Evolutionary conservation across 305 asterid species (phyloP).

Genomic region (Galium porrigens): DNA sequence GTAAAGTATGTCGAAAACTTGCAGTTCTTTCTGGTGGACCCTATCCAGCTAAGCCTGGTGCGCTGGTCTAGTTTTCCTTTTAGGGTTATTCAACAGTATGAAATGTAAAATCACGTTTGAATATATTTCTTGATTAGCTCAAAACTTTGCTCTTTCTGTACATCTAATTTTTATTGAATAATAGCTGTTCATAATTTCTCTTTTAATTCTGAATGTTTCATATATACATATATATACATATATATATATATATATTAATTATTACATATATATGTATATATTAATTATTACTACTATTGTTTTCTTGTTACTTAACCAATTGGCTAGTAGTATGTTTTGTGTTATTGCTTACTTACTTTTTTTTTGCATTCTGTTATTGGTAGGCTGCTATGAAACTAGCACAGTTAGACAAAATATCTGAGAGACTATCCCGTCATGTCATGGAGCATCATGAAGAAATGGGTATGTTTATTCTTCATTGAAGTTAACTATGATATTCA

Average conservation of each 20-base stretch:
- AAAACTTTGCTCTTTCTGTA: background rate
- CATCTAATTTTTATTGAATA: background rate
- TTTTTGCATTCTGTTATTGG: constrained; percentile 30
- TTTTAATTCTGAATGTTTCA: background rate
- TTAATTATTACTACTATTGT: background rate
- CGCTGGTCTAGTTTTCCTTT: background rate
- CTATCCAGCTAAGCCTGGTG: background rate
- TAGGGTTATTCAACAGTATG: background rate
- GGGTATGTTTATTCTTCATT: constrained; percentile 47
- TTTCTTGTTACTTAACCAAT: background rate
- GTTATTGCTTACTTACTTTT: constrained; percentile 18
- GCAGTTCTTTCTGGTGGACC: background rate
- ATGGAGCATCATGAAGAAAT: constrained; percentile 98
- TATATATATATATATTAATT: too few species aligned
- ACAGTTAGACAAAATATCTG: constrained; percentile 78
- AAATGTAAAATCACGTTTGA: background rate
- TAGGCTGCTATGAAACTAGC: constrained; percentile 85
- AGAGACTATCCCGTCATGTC: constrained; percentile 82
- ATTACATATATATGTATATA: too few species aligned
- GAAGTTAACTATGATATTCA: background rate
- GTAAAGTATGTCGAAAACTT: background rate
- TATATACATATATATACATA: too few species aligned
- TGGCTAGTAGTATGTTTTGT: constrained; percentile 16
- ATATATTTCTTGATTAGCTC: background rate
- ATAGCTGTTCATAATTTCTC: background rate